phyloP scores from a whole-genome alignment of 805 yeast species.

The Dipodascus geniculatus region DNA sequence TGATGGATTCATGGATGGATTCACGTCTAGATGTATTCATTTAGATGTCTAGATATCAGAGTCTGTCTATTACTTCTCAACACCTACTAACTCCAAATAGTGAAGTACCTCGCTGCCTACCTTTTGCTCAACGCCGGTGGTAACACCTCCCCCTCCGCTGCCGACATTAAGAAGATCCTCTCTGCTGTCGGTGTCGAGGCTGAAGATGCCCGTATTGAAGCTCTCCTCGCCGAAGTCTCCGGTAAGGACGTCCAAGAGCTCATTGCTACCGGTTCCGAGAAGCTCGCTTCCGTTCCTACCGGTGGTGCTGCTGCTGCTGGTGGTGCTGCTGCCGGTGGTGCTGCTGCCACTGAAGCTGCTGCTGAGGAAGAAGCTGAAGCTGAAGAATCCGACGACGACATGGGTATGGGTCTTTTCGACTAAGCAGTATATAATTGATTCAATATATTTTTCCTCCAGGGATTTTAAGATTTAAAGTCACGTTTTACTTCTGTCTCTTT shows the following conservation, averaged over 20 bases:
- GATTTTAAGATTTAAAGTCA: too few relatives aligned
- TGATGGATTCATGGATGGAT: too few relatives aligned
- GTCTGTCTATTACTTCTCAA: conserved; percentile 16
- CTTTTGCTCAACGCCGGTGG: conserved; percentile 97
- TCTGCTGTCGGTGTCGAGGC: conserved; percentile 94
- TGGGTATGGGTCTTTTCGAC: conserved; percentile 89
- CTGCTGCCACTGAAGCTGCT: conserved; percentile 57
- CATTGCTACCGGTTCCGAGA: conserved; percentile 88
- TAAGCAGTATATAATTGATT: conserved; percentile 33
- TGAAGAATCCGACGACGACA: conserved; percentile 37
- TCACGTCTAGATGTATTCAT: too few relatives aligned
- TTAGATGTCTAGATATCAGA: too few relatives aligned
- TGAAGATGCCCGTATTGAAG: conserved; percentile 75
- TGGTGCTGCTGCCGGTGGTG: conserved; percentile 59
- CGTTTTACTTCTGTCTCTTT: not conserved
- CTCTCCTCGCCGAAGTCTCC: conserved; percentile 75
- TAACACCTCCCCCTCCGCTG: conserved; percentile 85
- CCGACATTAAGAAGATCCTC: conserved; percentile 78
- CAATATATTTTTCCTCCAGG: too few relatives aligned
- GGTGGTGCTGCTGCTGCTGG: conserved; percentile 93
- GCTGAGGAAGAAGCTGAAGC: conserved; percentile 64
- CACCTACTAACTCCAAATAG: conserved; percentile 22
- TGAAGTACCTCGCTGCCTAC: conserved; percentile 99
- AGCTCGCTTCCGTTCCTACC: conserved; percentile 94
- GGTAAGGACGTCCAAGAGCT: conserved; percentile 87